Percentiles rank a stretch among this genome's conserved stretches.
Conservation (phyloP, 768 basidiomycete species). For the Tricholoma bakamatsutake region DNA sequence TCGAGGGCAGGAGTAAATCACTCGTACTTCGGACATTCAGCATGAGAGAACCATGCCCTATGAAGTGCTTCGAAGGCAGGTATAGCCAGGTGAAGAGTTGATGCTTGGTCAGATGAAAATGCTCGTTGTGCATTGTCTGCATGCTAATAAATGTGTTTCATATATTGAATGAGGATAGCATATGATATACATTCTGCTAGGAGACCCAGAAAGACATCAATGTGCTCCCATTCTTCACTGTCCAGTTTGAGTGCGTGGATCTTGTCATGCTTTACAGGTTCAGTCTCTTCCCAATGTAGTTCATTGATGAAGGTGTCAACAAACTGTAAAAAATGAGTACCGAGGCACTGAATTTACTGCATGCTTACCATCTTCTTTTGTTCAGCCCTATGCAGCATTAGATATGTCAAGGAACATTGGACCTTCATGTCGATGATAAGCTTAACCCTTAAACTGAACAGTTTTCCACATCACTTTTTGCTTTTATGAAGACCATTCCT, state of each 20-base stretch:
- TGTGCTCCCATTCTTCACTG: too few species aligned
- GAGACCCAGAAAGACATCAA: too few species aligned
- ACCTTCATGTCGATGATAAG: too few species aligned
- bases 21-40: slow-evolving; percentile 10
- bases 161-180: not conserved
- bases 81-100: too few species aligned
- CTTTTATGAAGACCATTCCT: slow-evolving; percentile 23
- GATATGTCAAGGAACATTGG: slow-evolving; percentile 24
- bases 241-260: slow-evolving; percentile 9
- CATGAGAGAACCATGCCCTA: not conserved
- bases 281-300: slow-evolving; percentile 15
- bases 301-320: slow-evolving; percentile 22
- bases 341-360: not conserved
- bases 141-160: not conserved
- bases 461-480: slow-evolving; percentile 14
- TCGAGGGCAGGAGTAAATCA: slow-evolving; percentile 5
- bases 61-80: too few species aligned
- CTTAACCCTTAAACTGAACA: too few species aligned
- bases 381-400: slow-evolving; percentile 18
- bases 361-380: not conserved
- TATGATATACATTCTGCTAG: slow-evolving; percentile 10
- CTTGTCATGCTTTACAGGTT: slow-evolving; percentile 16
- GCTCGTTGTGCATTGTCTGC: slow-evolving; percentile 6
- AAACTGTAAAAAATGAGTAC: slow-evolving; percentile 9
- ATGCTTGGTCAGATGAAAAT: not conserved